Conservation (phyloP, 148 eudicot genomes). For the Chenopodium berlandieri region DNA sequence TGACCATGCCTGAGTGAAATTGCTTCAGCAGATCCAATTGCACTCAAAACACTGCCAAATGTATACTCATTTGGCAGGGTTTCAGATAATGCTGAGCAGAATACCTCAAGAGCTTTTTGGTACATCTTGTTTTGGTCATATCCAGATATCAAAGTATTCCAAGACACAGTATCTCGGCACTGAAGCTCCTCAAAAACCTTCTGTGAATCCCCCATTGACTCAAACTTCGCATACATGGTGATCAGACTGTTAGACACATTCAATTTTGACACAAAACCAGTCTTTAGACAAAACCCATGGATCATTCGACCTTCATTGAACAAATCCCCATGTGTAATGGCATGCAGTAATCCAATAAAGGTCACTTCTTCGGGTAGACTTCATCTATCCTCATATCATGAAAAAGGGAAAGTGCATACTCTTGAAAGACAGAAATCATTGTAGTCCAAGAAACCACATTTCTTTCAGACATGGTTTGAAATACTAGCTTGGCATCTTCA, state of each 20-base stretch:
- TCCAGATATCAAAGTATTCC: constrained; percentile 85
- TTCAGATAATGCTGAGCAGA: constrained; percentile 43
- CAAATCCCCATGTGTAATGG: constrained; percentile 43
- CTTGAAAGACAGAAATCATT: constrained; percentile 66
- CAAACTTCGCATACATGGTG: constrained; percentile 84
- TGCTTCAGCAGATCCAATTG: constrained; percentile 73
- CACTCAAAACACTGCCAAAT: constrained; percentile 75
- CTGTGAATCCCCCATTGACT: constrained; percentile 48
- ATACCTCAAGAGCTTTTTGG: constrained; percentile 65
- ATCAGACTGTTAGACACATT: constrained; percentile 74
- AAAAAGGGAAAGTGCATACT: constrained; percentile 53
- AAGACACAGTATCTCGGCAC: constrained; percentile 51
- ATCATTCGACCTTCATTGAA: constrained; percentile 62
- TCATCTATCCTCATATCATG: constrained; percentile 66
- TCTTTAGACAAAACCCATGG: constrained; percentile 69
- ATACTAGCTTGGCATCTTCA: constrained; percentile 58
- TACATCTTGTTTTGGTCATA: constrained; percentile 56
- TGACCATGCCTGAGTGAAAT: constrained; percentile 71
- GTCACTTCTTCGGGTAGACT: constrained; percentile 81
- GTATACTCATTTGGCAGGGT: constrained; percentile 62
- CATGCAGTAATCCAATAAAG: constrained; percentile 66
- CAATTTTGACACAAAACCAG: constrained; percentile 51
- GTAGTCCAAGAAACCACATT: constrained; percentile 95
- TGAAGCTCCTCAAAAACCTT: constrained; percentile 65
- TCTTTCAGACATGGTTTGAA: constrained; percentile 49